These are phyloP conservation scores for Fomitiporia mediterranea DNA, from an alignment of 1,284 basidiomycete species.

Conservation along the genomic window DNA sequence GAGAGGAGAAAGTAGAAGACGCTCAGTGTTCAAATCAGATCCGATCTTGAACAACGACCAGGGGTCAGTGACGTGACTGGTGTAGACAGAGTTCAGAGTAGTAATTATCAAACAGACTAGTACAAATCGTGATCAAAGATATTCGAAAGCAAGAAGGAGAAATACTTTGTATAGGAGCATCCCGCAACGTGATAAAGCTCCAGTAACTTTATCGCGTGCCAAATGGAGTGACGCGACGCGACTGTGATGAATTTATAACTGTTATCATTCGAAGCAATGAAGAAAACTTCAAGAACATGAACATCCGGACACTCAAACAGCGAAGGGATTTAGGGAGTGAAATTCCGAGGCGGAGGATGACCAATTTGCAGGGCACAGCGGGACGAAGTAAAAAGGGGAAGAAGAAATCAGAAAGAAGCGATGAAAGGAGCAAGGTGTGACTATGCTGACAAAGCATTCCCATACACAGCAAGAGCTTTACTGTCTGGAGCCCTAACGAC, in stretches of 20 bases:
- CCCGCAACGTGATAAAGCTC: no score
- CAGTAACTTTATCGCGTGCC: background rate
- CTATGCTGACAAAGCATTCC: slow-evolving; percentile 5
- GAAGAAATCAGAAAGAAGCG: background rate
- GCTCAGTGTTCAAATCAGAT: background rate
- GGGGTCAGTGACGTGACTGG: background rate
- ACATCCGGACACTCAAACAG: background rate
- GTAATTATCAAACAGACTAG: no score
- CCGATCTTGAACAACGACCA: no score
- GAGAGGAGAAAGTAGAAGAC: background rate
- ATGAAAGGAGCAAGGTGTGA: background rate
- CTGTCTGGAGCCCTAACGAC: slow-evolving; percentile 1
- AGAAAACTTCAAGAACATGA: no score
- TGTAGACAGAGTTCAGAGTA: no score
- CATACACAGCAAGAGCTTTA: background rate
- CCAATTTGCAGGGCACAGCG: background rate
- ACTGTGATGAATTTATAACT: background rate
- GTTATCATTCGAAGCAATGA: no score
- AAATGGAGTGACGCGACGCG: background rate
- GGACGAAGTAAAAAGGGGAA: background rate
- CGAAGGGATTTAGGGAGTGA: no score
- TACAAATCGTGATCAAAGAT: no score
- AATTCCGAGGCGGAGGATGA: background rate
- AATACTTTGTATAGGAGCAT: no score
- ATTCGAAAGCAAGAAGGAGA: no score